Evolutionary conservation across 139 green algal species (phyloP), one percentile per base, ranked within the genome.

Genomic region (Closterium sp.): DNA sequence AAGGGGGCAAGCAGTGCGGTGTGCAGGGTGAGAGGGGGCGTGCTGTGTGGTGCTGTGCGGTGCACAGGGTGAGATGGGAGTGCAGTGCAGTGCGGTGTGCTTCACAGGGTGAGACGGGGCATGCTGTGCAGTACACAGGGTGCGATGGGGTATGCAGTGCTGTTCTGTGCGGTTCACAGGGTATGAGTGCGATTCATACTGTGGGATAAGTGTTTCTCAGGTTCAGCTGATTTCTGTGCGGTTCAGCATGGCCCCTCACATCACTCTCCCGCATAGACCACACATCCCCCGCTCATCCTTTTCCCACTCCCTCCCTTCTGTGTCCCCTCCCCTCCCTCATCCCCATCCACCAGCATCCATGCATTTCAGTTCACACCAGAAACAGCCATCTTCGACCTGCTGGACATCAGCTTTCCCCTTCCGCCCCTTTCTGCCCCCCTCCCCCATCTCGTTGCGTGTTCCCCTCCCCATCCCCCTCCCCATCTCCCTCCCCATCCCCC

Each of bases 321-420:
- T 4, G 32, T 4, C 32, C 32, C 32, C 32, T 38, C 32, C 32
- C 32, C 32, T 38, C 38, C 50, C 17, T 2, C 1, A 4, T 24
- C 11, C 10, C 45, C 45, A 70, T 70, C 6, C n/a, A 9, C 10
- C 89, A 94, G 93, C 50, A 97, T 95, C 88, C 93, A 92, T 1
- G 93, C 89, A 86, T 97, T 97, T 93, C 95, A 97, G 93, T 97
- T 96, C 92, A 98, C 97, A 9, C 50, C 50, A 73, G 97, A 98
- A 93, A 91, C 97, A 1, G 95, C 96, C 24, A 97, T 99, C 34
- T 99, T 99, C 10, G 38, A 73, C 50, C 50, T 73, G 50, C 50
- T 73, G 50, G 50, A 73, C 13, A 22, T 73, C 50, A 73, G 9
- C 9, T 11, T 73, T 27, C 13, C 50, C 50, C 13, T 21, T 3